These are phyloP conservation scores for Jaenimonas drosophilae DNA, from an alignment of 208 protist genomes.

Conservation along the genomic window DNA sequence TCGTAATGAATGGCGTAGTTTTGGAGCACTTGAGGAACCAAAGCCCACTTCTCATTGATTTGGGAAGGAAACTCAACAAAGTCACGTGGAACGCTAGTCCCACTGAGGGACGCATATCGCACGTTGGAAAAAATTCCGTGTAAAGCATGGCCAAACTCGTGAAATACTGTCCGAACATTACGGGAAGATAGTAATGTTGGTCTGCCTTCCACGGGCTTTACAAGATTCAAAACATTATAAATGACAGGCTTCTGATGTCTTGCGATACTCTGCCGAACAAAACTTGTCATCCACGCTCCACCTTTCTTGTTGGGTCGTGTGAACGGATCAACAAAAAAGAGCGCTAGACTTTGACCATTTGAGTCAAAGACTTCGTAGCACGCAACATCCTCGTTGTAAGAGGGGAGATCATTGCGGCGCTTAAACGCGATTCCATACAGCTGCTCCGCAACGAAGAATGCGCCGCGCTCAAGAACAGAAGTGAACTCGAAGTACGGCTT, in stretches of 20 bases:
- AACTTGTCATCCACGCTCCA: slow-evolving; percentile 49
- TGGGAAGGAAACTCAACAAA: slow-evolving; percentile 77
- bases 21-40: slow-evolving; percentile 31
- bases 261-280: slow-evolving; percentile 17
- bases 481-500: slow-evolving; percentile 47
- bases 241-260: slow-evolving; percentile 31
- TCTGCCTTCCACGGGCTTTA: slow-evolving; percentile 30
- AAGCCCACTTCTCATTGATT: slow-evolving; percentile 75
- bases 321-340: slow-evolving; percentile 42
- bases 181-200: slow-evolving; percentile 47
- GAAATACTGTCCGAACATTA: slow-evolving; percentile 53
- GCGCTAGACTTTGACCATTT: slow-evolving; percentile 17
- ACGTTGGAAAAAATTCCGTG: slow-evolving; percentile 63
- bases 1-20: slow-evolving; percentile 50
- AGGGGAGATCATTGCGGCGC: slow-evolving; percentile 29
- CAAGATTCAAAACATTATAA: slow-evolving; percentile 42
- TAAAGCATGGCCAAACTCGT: slow-evolving; percentile 57
- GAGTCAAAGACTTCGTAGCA: slow-evolving; percentile 28
- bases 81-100: slow-evolving; percentile 63
- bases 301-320: slow-evolving; percentile 39
- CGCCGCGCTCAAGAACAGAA: slow-evolving; percentile 34
- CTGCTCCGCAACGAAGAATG: slow-evolving; percentile 37
- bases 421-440: slow-evolving; percentile 38
- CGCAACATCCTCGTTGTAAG: slow-evolving; percentile 29
- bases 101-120: slow-evolving; percentile 24